Evolutionary conservation across 208 protist species (phyloP).

Genomic region (Naegleria fowleri): DNA sequence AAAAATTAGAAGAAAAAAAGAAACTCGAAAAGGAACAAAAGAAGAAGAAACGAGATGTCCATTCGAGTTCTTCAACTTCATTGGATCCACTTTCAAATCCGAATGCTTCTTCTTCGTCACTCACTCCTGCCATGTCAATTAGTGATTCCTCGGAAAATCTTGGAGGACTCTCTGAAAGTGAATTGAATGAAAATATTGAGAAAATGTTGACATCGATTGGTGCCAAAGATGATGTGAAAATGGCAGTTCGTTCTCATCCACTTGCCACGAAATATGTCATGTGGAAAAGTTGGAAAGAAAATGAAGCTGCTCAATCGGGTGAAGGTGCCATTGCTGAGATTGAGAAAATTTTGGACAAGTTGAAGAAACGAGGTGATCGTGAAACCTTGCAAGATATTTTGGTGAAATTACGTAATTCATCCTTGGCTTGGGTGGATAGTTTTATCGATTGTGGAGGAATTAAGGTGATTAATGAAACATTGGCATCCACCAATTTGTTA

Average conservation of each 20-base stretch:
- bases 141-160: neutral
- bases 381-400: neutral
- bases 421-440: neutral
- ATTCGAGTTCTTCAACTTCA: neutral
- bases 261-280: neutral
- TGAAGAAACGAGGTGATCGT: neutral
- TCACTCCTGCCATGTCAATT: neutral
- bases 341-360: neutral
- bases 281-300: neutral
- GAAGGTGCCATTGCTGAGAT: neutral
- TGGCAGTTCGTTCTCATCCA: neutral
- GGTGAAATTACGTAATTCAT: neutral
- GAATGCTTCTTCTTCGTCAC: neutral
- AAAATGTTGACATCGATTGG: neutral
- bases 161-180: neutral
- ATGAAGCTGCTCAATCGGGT: neutral
- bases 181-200: neutral
- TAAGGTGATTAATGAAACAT: neutral
- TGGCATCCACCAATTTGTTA: constrained; percentile 8
- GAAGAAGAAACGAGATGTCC: neutral
- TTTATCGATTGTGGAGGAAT: constrained; percentile 1
- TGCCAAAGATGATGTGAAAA: neutral
- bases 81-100: neutral
- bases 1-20: neutral
- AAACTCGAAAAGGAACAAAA: neutral